Conservation (phyloP, 2,329 filamentous ascomycete species). For the Talaromyces sp. region DNA sequence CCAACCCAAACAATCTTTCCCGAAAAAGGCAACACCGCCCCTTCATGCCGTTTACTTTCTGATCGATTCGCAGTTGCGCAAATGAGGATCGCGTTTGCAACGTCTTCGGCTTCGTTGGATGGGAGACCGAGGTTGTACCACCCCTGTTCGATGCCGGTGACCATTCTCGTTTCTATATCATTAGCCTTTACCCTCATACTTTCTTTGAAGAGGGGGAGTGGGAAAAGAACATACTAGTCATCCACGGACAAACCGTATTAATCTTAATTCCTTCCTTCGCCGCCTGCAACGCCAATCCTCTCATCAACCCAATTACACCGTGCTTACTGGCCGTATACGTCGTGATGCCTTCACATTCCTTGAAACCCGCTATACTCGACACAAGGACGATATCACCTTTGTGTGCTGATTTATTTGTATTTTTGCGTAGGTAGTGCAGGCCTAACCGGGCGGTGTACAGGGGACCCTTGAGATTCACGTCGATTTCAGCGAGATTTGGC, state of each 20-base stretch:
- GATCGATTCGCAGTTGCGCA: conserved; percentile 24
- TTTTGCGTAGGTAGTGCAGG: not conserved
- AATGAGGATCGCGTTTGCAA: conserved; percentile 23
- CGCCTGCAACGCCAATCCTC: conserved; percentile 22
- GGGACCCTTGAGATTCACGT: not conserved
- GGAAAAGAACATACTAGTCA: conserved; percentile 17
- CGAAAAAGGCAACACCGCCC: conserved; percentile 22
- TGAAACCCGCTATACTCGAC: not conserved
- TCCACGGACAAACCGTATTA: conserved; percentile 22
- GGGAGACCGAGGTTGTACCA: conserved; percentile 21
- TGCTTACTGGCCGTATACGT: conserved; percentile 27
- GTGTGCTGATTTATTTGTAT: not conserved
- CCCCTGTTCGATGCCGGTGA: not conserved
- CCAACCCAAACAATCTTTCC: conserved; percentile 26
- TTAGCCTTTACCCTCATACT: conserved; percentile 16
- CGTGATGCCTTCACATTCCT: conserved; percentile 20
- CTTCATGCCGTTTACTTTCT: conserved; percentile 17
- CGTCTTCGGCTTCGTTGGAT: conserved; percentile 24
- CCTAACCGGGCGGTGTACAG: not conserved
- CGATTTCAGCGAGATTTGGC: not conserved
- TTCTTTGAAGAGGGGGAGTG: conserved; percentile 14
- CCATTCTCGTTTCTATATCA: not conserved
- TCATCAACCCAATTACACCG: conserved; percentile 26
- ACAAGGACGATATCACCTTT: not conserved
- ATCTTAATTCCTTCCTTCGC: conserved; percentile 16